A percentile compares a stretch with the other conserved stretches of the same genome.
These are phyloP conservation scores for Penicillium vulpinum DNA, from an alignment of 2,329 filamentous ascomycete genomes.

Conservation along the genomic window DNA sequence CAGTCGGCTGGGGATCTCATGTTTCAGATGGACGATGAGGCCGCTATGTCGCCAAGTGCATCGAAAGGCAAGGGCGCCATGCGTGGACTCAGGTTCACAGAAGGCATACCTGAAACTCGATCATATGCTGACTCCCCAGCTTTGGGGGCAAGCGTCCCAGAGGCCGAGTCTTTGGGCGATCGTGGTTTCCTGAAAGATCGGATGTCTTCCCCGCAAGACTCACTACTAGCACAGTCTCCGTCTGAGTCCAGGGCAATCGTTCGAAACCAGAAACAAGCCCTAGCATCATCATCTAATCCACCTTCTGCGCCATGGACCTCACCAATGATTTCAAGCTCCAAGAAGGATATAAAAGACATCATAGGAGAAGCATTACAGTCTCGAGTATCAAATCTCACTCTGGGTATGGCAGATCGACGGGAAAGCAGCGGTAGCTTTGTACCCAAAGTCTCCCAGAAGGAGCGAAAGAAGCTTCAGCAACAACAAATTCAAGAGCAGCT, in stretches of 20 bases:
- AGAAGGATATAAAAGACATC: slow-evolving; percentile 74
- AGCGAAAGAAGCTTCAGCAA: slow-evolving; percentile 80
- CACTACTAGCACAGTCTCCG: slow-evolving; percentile 25
- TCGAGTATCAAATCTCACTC: slow-evolving; percentile 54
- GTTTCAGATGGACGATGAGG: slow-evolving; percentile 89
- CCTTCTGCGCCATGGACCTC: slow-evolving; percentile 54
- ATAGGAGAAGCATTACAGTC: slow-evolving; percentile 62
- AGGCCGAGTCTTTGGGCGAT: slow-evolving; percentile 29
- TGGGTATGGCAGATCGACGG: slow-evolving; percentile 51
- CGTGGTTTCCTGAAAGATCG: slow-evolving; percentile 30
- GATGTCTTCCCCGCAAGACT: slow-evolving; percentile 28
- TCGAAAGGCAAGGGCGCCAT: slow-evolving; percentile 34
- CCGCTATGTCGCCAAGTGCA: slow-evolving; percentile 26
- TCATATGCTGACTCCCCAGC: slow-evolving; percentile 29
- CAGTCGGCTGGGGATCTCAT: slow-evolving; percentile 75
- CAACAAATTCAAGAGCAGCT: slow-evolving; percentile 55
- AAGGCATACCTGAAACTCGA: slow-evolving; percentile 15
- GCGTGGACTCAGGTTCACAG: slow-evolving; percentile 21
- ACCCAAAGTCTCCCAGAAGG: slow-evolving; percentile 81
- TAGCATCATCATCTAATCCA: slow-evolving; percentile 28
- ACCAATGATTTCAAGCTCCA: slow-evolving; percentile 57
- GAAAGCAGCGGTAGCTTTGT: slow-evolving; percentile 43
- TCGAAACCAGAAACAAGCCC: slow-evolving; percentile 25
- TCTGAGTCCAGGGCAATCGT: slow-evolving; percentile 22
- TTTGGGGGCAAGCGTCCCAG: slow-evolving; percentile 27